Evolutionary conservation across 352 stramenopile species (phyloP).

Genomic region (Pythium guiyangense): DNA sequence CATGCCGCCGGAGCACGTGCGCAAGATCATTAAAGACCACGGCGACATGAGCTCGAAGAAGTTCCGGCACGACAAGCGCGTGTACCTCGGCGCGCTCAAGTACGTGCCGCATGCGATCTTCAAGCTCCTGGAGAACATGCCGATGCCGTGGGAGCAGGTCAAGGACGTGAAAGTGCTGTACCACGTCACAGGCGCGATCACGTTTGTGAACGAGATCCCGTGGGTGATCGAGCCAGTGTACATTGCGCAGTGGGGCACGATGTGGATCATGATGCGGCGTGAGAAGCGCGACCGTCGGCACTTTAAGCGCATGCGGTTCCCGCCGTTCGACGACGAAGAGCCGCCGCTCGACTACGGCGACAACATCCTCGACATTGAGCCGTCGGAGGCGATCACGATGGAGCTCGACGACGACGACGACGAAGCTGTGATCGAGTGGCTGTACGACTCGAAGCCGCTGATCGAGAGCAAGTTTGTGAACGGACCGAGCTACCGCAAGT

Average conservation of each 20-base stretch:
- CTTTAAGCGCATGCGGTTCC: slow-evolving; percentile 99
- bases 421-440: slow-evolving; percentile 94
- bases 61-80: slow-evolving; percentile 97
- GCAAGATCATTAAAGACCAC: slow-evolving; percentile 99
- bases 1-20: slow-evolving; percentile 95
- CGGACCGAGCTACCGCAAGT: slow-evolving; percentile 96
- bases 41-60: slow-evolving; percentile 99
- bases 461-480: slow-evolving; percentile 94
- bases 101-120: slow-evolving; percentile 99
- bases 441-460: slow-evolving; percentile 97
- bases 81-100: slow-evolving; percentile 99
- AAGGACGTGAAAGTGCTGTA: slow-evolving; percentile 99
- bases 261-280: slow-evolving; percentile 99
- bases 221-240: slow-evolving; percentile 99
- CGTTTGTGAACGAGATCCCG: slow-evolving; percentile 99
- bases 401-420: slow-evolving; percentile 96
- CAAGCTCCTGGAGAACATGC: slow-evolving; percentile 99
- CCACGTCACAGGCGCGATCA: slow-evolving; percentile 99
- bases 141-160: slow-evolving; percentile 99
- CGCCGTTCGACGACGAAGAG: slow-evolving; percentile 99
- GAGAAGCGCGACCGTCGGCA: slow-evolving; percentile 99
- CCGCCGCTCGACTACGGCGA: slow-evolving; percentile 95
- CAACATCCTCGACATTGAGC: slow-evolving; percentile 97
- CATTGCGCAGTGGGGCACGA: slow-evolving; percentile 99
- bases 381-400: slow-evolving; percentile 96